Evolutionary conservation across 139 green algal genomes (phyloP), one percentile per base, ranked within the genome.

Genomic region (Chlorella vulgaris): DNA sequence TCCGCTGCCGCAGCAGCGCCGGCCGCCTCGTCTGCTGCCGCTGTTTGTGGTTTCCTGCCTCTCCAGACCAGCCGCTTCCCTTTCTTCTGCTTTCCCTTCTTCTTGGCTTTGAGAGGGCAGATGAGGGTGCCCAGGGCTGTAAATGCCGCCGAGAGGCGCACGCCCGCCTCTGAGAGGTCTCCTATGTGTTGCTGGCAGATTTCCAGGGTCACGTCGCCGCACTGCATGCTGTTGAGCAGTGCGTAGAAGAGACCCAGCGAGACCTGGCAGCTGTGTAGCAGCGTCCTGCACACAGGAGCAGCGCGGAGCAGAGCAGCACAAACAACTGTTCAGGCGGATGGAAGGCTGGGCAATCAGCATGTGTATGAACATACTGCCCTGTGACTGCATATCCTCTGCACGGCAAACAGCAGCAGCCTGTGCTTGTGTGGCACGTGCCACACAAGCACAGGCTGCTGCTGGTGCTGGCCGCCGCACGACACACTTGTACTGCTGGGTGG

Each of bases 401-500:
- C 7, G 10, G 28, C 60, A 67, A 67, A 69, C 61, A 19, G 61
- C 28, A 8, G 28, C n/a, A 15, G 61, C 61, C 18, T 69, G 28
- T 69, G 28, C 61, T 39, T 39, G n/a, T 19, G 61, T 15, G 61
- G 28, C 61, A 24, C 15, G 31, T 69, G 28, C n/a, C n/a, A n/a
- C 13, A 10, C 21, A 24, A 35, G 28, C 28, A 8, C 28, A 33
- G 61, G 28, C 21, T 10, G 61, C 21, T n/a, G n/a, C n/a, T n/a
- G n/a, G n/a, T n/a, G n/a, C n/a, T n/a, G n/a, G n/a, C n/a, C n/a
- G n/a, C n/a, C n/a, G n/a, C n/a, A n/a, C n/a, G n/a, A n/a, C n/a
- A 62, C 68, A 78, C 80, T 28, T 40, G 80, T 84, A 86, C 61
- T 82, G 71, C 67, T 86, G 24, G 19, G 43, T 82, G 53, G 81